Evolutionary conservation across 371 early-diverging fungal species (phyloP).

Genomic region (Lichtheimia corymbifera): DNA sequence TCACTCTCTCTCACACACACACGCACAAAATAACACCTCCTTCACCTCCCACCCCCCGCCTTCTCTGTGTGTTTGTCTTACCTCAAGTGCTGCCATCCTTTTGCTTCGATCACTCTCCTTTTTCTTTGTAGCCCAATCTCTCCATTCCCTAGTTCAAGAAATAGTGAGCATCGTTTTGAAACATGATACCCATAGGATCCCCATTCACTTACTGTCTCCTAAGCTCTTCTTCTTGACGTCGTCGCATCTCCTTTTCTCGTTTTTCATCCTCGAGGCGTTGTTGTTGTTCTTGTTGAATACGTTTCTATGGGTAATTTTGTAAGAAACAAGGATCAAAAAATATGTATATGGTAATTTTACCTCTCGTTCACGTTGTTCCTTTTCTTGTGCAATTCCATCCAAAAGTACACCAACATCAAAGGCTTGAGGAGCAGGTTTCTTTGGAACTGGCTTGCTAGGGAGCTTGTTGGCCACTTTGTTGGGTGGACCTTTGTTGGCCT

Average conservation of each 20-base stretch:
- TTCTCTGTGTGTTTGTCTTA: not conserved
- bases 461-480: not conserved
- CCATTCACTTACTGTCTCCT: not conserved
- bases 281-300: not conserved
- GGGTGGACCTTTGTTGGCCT: too few relatives aligned
- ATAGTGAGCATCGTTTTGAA: not conserved
- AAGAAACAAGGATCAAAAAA: not conserved
- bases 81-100: constrained; percentile 1
- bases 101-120: not conserved
- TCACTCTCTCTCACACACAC: not conserved
- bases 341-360: not conserved
- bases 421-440: not conserved
- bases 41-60: not conserved
- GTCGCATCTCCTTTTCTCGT: constrained; percentile 1
- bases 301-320: not conserved
- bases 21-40: not conserved
- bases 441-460: not conserved
- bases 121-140: not conserved
- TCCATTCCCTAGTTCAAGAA: not conserved
- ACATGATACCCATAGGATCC: not conserved
- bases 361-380: not conserved
- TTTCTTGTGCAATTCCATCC: not conserved
- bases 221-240: constrained; percentile 3
- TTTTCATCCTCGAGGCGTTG: not conserved
- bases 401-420: not conserved